Conservation (phyloP, 2,329 filamentous ascomycete species). For the Lasiodiplodia sp. region DNA sequence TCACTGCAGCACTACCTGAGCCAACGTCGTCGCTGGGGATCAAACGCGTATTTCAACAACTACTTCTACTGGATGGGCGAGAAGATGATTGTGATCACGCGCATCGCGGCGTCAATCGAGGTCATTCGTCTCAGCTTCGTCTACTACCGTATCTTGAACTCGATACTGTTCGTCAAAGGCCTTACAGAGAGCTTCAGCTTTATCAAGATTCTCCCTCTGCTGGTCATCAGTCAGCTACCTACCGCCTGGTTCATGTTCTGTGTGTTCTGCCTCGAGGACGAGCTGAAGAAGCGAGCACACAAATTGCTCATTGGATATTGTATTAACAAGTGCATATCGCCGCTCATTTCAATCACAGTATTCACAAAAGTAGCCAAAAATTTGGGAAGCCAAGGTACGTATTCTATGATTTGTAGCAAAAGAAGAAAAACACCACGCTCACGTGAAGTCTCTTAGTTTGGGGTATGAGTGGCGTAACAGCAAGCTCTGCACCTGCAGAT, state of each 20-base stretch:
- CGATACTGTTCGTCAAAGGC: slow-evolving; percentile 39
- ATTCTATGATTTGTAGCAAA: not conserved
- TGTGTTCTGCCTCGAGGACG: slow-evolving; percentile 31
- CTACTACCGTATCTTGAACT: slow-evolving; percentile 47
- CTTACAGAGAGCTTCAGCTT: slow-evolving; percentile 32
- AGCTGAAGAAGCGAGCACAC: slow-evolving; percentile 32
- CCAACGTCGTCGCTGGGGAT: slow-evolving; percentile 46
- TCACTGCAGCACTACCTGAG: slow-evolving; percentile 45
- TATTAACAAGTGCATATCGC: slow-evolving; percentile 35
- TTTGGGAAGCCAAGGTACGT: slow-evolving; percentile 34
- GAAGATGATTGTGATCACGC: slow-evolving; percentile 41
- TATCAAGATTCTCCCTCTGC: slow-evolving; percentile 33
- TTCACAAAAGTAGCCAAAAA: slow-evolving; percentile 37
- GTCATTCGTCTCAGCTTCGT: slow-evolving; percentile 43
- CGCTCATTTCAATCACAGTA: slow-evolving; percentile 34
- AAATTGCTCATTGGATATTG: slow-evolving; percentile 35
- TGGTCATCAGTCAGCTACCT: slow-evolving; percentile 34
- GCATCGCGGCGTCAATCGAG: slow-evolving; percentile 42
- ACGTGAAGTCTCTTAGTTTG: slow-evolving; percentile 1
- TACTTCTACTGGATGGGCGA: slow-evolving; percentile 45
- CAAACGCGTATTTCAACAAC: slow-evolving; percentile 49
- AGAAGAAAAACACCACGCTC: not conserved
- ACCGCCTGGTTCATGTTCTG: slow-evolving; percentile 36
- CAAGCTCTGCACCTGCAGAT: slow-evolving; percentile 19
- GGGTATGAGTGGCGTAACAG: slow-evolving; percentile 25